Conservation (phyloP, 2,329 filamentous ascomycete genomes). For the Thelonectria rubi region DNA sequence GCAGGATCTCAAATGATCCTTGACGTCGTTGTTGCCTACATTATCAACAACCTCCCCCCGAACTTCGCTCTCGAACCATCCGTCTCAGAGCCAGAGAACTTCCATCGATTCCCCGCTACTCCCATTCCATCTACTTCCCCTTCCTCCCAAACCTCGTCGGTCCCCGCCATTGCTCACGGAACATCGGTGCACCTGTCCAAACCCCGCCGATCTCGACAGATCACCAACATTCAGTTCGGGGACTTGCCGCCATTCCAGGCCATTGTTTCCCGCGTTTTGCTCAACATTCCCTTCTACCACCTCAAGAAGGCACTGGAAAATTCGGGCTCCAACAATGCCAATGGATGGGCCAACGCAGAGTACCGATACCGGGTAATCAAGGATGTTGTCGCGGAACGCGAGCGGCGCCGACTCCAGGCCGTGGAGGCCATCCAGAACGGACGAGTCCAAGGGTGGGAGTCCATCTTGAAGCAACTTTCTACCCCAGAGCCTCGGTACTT, state of each 20-base stretch:
- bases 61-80: slow-evolving; percentile 67
- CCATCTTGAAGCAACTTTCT: slow-evolving; percentile 49
- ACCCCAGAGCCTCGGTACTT: slow-evolving; percentile 51
- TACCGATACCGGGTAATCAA: slow-evolving; percentile 59
- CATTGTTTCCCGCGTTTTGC: slow-evolving; percentile 70
- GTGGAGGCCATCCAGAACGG: slow-evolving; percentile 54
- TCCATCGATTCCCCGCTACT: slow-evolving; percentile 51
- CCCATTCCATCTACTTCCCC: slow-evolving; percentile 25
- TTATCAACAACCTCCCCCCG: slow-evolving; percentile 66
- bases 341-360: slow-evolving; percentile 60
- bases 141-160: slow-evolving; percentile 21
- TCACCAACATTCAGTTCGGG: slow-evolving; percentile 76
- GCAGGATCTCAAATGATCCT: slow-evolving; percentile 64
- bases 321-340: slow-evolving; percentile 58
- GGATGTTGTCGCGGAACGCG: slow-evolving; percentile 64
- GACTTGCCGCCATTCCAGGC: slow-evolving; percentile 62
- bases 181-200: slow-evolving; percentile 49
- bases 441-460: slow-evolving; percentile 46
- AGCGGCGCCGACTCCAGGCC: slow-evolving; percentile 60
- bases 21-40: slow-evolving; percentile 64
- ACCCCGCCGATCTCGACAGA: slow-evolving; percentile 58
- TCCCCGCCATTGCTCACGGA: slow-evolving; percentile 48
- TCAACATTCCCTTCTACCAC: slow-evolving; percentile 74
- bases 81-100: slow-evolving; percentile 48
- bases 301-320: slow-evolving; percentile 74